A percentile compares a stretch with the other conserved stretches of the same genome.
These are phyloP conservation scores for Xylaria sp. DNA, from an alignment of 2,329 filamentous ascomycete genomes.

Conservation along the genomic window DNA sequence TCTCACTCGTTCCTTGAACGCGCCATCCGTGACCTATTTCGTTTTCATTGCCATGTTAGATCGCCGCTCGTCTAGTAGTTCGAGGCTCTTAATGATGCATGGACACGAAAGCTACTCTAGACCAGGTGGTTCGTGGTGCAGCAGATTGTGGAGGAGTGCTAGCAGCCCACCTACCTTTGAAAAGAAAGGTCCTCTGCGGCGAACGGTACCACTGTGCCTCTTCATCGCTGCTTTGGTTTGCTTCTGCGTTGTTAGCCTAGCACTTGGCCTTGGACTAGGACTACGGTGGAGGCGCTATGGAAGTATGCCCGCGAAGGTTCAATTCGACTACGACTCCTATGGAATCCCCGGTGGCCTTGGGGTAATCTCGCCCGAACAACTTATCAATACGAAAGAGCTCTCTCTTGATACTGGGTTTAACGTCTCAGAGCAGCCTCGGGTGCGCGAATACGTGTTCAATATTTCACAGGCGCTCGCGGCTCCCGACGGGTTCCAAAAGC, in stretches of 20 bases:
- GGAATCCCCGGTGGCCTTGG: conserved; percentile 43
- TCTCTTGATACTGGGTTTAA: conserved; percentile 47
- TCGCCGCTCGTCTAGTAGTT: conserved; percentile 43
- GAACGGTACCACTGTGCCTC: conserved; percentile 41
- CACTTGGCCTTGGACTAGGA: conserved; percentile 44
- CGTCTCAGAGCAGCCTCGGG: conserved; percentile 20
- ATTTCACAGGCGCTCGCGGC: conserved; percentile 49
- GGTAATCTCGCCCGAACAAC: conserved; percentile 40
- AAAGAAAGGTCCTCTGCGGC: conserved; percentile 24
- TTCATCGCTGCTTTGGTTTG: conserved; percentile 39
- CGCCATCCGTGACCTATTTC: neutral
- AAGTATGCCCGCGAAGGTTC: conserved; percentile 11
- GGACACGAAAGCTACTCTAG: conserved; percentile 32
- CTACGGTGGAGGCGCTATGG: conserved; percentile 37
- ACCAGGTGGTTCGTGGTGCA: conserved; percentile 24
- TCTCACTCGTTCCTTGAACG: neutral
- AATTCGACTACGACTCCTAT: conserved; percentile 40
- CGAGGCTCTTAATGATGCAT: conserved; percentile 40
- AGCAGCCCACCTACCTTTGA: conserved; percentile 22
- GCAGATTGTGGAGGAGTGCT: conserved; percentile 37
- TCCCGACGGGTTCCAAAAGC: conserved; percentile 53
- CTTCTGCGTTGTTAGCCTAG: conserved; percentile 40
- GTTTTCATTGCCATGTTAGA: conserved; percentile 37
- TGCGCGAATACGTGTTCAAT: conserved; percentile 51
- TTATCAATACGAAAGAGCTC: conserved; percentile 48